Evolutionary conservation across 139 green algal genomes (phyloP), one percentile per base, ranked within the genome.

Genomic region (Tetradesmus lagerheimii): DNA sequence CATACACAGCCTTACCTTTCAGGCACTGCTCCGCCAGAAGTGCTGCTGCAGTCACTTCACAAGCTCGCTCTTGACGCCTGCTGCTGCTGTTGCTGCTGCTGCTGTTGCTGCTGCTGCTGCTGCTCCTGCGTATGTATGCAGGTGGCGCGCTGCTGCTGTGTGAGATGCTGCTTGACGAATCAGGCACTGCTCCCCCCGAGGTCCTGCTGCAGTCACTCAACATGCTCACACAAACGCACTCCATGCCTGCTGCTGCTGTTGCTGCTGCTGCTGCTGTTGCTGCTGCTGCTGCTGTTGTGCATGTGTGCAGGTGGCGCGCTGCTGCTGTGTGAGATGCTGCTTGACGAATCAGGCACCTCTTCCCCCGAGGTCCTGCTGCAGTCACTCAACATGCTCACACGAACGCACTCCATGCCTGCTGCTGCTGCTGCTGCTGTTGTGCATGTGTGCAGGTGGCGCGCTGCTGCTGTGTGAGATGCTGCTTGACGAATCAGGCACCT

Each of bases 401-500:
- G 31, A 5, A 66, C 71, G 18, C 86, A 80, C n/a, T n/a, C n/a
- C n/a, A n/a, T n/a, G 14, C 53, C 53, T 16, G 53, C 53, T 66
- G 53, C 53, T 16, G 53, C 14, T 16, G 14, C 14, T 16, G 53
- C 53, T 16, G 53, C 53, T n/a, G n/a, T n/a, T n/a, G n/a, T n/a
- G n/a, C n/a, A n/a, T n/a, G n/a, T n/a, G 37, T 12, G 62, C 89
- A 83, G 92, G 92, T 47, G 92, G 92, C 29, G 66, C 80, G 0
- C 8, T 94, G 83, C 86, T 94, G 35, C 14, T 94, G 23, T 85
- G 64, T 50, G 92, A 94, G 89, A 94, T 94, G 92, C 89, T 94
- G 89, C 77, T 94, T 43, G 74, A 91, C 11, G 81, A 88, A 23
- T 75, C 84, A 43, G 35, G 87, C 29, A 45, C 75, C 45, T 89